Percentiles rank a stretch among this genome's conserved stretches.
These are phyloP conservation scores for Stentor coeruleus DNA, from an alignment of 73 alveolate species.

Conservation along the genomic window DNA sequence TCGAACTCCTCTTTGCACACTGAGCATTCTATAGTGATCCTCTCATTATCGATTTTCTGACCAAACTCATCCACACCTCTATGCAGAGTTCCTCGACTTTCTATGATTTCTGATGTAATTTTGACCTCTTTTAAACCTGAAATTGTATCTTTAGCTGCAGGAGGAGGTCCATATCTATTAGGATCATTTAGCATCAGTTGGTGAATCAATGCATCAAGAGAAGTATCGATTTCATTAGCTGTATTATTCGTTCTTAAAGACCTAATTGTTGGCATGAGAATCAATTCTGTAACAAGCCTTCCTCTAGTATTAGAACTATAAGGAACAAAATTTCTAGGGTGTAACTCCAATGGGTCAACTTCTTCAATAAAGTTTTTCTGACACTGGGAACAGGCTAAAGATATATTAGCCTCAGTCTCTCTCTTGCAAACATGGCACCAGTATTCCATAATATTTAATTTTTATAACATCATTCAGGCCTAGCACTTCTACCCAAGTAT, in stretches of 20 bases:
- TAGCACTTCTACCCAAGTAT: too few species aligned
- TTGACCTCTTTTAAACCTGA: constrained; percentile 48
- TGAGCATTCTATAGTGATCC: constrained; percentile 43
- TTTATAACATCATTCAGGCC: too few species aligned
- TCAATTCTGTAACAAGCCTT: not conserved
- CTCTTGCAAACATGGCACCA: constrained; percentile 70
- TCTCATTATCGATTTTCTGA: constrained; percentile 20
- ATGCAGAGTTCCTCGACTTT: constrained; percentile 31
- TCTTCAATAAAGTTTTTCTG: constrained; percentile 28
- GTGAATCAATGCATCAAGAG: constrained; percentile 58
- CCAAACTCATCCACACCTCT: constrained; percentile 14
- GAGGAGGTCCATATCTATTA: constrained; percentile 83
- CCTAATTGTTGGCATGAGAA: not conserved
- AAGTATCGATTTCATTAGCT: constrained; percentile 18
- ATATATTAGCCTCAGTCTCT: constrained; percentile 29
- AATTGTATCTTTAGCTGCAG: constrained; percentile 65
- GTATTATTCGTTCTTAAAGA: not conserved
- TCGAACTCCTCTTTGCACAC: constrained; percentile 77
- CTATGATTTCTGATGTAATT: constrained; percentile 39
- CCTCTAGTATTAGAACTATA: constrained; percentile 14
- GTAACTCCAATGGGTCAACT: constrained; percentile 26
- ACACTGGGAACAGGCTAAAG: constrained; percentile 27
- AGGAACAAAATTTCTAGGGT: constrained; percentile 43
- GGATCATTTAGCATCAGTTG: constrained; percentile 63
- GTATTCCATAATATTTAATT: constrained; percentile 33